These are phyloP conservation scores for Globisporangium orthogonon DNA, from an alignment of 352 stramenopile species.

Conservation along the genomic window DNA sequence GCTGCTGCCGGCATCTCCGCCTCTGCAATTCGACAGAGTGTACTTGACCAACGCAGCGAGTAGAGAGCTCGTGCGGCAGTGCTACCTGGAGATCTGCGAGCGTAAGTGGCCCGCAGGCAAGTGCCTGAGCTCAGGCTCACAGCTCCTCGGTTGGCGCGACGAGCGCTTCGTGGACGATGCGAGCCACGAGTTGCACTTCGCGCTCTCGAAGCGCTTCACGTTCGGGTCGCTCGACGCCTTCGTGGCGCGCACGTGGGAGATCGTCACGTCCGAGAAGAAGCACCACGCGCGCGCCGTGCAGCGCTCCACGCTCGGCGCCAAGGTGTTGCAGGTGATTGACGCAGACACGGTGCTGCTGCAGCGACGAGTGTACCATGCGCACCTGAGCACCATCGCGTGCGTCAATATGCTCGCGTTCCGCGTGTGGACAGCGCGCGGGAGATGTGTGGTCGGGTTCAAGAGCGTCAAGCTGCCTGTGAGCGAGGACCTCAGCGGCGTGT, in stretches of 20 bases:
- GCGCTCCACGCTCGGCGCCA: conserved; percentile 36
- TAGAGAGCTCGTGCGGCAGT: conserved; percentile 39
- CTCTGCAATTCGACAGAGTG: not conserved
- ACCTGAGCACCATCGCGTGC: conserved; percentile 37
- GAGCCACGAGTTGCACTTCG: conserved; percentile 30
- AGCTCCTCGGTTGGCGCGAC: conserved; percentile 40
- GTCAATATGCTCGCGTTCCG: conserved; percentile 23
- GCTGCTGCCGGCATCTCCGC: not conserved
- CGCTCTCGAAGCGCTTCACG: conserved; percentile 26
- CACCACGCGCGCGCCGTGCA: conserved; percentile 34
- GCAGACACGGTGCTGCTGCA: conserved; percentile 37
- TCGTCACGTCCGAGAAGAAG: conserved; percentile 40
- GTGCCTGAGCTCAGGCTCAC: conserved; percentile 31
- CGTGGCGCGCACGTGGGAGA: conserved; percentile 41
- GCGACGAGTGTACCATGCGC: conserved; percentile 38
- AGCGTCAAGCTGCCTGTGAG: conserved; percentile 1
- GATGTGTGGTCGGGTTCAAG: conserved; percentile 8
- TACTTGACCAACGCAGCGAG: conserved; percentile 22
- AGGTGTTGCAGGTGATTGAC: conserved; percentile 43
- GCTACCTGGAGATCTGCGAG: conserved; percentile 40
- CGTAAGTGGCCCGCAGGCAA: conserved; percentile 24
- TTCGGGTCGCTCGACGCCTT: conserved; percentile 23
- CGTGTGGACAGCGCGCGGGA: conserved; percentile 3
- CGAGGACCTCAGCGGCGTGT: conserved; percentile 1
- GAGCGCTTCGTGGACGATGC: conserved; percentile 41